phyloP scores from a whole-genome alignment of 495 filamentous ascomycete genomes.

The Talaromyces trachyspermus region DNA sequence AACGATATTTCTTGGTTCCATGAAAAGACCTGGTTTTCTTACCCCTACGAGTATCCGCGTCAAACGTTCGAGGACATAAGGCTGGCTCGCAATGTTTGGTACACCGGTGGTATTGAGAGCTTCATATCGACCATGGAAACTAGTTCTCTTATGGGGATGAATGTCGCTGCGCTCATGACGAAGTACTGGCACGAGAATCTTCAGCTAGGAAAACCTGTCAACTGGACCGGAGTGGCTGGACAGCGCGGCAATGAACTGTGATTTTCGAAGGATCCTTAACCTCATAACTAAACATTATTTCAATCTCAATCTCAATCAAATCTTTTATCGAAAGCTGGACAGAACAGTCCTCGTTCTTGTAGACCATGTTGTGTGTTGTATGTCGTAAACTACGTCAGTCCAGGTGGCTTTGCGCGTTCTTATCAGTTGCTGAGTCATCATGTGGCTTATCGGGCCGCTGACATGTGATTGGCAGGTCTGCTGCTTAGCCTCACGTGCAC shows the following conservation, averaged over 20 bases:
- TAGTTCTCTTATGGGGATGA: slow-evolving; percentile 89
- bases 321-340: too few relatives aligned
- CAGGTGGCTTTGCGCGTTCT: not conserved
- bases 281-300: not conserved
- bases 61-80: slow-evolving; percentile 80
- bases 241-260: slow-evolving; percentile 2
- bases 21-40: slow-evolving; percentile 69
- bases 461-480: slow-evolving; percentile 9
- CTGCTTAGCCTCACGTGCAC: not conserved
- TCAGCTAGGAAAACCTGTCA: not conserved
- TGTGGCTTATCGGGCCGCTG: not conserved
- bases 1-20: slow-evolving; percentile 72
- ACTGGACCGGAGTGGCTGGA: slow-evolving; percentile 1
- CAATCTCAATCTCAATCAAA: too few relatives aligned
- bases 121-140: slow-evolving; percentile 99
- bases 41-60: slow-evolving; percentile 75
- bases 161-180: slow-evolving; percentile 74
- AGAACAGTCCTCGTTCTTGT: too few relatives aligned
- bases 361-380: too few relatives aligned
- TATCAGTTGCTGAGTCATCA: slow-evolving; percentile 6
- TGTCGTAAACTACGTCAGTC: slow-evolving; percentile 1
- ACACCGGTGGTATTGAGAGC: slow-evolving; percentile 87
- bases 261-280: not conserved
- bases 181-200: slow-evolving; percentile 45
- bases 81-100: slow-evolving; percentile 63